A percentile compares a stretch with the other conserved stretches of the same genome.
Evolutionary conservation across 2,329 filamentous ascomycete species (phyloP).

Genomic region (Lasiodiplodia citricola): DNA sequence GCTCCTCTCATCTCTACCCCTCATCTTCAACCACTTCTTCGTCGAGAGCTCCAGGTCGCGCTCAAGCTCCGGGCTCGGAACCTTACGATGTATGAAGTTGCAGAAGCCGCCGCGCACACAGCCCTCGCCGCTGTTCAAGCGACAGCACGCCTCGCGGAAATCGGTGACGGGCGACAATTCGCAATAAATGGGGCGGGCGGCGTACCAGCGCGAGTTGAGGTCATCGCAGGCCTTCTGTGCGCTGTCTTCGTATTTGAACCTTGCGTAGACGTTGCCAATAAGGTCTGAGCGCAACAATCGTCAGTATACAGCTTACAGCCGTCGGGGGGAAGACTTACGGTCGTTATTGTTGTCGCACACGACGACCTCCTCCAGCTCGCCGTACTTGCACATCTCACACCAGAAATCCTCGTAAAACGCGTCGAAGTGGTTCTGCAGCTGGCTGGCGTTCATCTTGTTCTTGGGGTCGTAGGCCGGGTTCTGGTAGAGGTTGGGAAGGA

Average conservation of each 20-base stretch:
- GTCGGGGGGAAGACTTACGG: slow-evolving; percentile 59
- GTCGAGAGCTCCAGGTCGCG: slow-evolving; percentile 84
- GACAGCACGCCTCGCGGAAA: slow-evolving; percentile 96
- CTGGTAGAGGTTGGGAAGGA: slow-evolving; percentile 98
- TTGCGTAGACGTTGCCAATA: slow-evolving; percentile 98
- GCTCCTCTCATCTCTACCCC: slow-evolving; percentile 84
- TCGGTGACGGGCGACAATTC: slow-evolving; percentile 96
- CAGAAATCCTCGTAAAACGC: slow-evolving; percentile 99
- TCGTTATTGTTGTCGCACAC: slow-evolving; percentile 99
- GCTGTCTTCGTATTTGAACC: slow-evolving; percentile 99
- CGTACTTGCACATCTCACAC: slow-evolving; percentile 99
- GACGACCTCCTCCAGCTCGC: slow-evolving; percentile 95
- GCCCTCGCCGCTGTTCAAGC: slow-evolving; percentile 91
- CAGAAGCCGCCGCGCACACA: slow-evolving; percentile 97
- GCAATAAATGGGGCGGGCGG: slow-evolving; percentile 95
- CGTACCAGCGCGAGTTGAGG: slow-evolving; percentile 95
- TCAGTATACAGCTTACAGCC: neutral
- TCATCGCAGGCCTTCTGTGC: slow-evolving; percentile 93
- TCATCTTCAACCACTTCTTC: slow-evolving; percentile 92
- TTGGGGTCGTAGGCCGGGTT: slow-evolving; percentile 97
- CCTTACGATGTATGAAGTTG: slow-evolving; percentile 99
- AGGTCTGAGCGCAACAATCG: slow-evolving; percentile 65
- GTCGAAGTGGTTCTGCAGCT: slow-evolving; percentile 99
- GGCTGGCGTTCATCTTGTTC: slow-evolving; percentile 93
- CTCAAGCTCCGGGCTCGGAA: slow-evolving; percentile 87